These are phyloP conservation scores for Pichia kluyveri DNA, from an alignment of 805 yeast species.

Conservation along the genomic window DNA sequence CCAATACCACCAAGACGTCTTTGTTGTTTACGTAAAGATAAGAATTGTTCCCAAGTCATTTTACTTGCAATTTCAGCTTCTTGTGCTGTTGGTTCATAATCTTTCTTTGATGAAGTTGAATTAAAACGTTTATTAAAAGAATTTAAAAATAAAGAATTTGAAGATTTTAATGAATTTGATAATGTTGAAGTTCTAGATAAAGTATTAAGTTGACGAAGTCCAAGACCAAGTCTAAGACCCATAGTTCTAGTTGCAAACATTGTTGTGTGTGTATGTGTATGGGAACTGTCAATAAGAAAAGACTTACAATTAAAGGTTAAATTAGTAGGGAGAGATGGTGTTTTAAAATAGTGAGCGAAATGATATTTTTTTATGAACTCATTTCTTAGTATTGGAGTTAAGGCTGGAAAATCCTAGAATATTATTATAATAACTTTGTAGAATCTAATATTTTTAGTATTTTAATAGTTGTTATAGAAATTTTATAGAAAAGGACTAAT, in stretches of 20 bases:
- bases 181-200: neutral
- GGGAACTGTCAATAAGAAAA: too few relatives aligned
- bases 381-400: too few relatives aligned
- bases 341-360: too few relatives aligned
- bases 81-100: slow-evolving; percentile 12
- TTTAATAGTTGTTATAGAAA: too few relatives aligned
- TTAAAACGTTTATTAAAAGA: slow-evolving; percentile 4
- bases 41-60: slow-evolving; percentile 74
- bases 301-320: too few relatives aligned
- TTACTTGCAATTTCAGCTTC: slow-evolving; percentile 18
- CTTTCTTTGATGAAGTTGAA: slow-evolving; percentile 1
- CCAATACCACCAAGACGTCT: slow-evolving; percentile 60
- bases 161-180: neutral
- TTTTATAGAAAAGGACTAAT: neutral
- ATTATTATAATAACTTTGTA: too few relatives aligned
- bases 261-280: too few relatives aligned
- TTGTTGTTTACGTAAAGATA: slow-evolving; percentile 65
- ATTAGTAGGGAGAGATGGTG: too few relatives aligned
- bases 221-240: slow-evolving; percentile 1
- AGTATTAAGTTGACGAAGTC: neutral
- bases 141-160: neutral
- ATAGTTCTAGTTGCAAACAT: slow-evolving; percentile 3
- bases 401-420: too few relatives aligned
- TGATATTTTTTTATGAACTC: too few relatives aligned
- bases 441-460: too few relatives aligned